Conservation (phyloP, 2,329 filamentous ascomycete genomes). For the Fonsecaea monophora region DNA sequence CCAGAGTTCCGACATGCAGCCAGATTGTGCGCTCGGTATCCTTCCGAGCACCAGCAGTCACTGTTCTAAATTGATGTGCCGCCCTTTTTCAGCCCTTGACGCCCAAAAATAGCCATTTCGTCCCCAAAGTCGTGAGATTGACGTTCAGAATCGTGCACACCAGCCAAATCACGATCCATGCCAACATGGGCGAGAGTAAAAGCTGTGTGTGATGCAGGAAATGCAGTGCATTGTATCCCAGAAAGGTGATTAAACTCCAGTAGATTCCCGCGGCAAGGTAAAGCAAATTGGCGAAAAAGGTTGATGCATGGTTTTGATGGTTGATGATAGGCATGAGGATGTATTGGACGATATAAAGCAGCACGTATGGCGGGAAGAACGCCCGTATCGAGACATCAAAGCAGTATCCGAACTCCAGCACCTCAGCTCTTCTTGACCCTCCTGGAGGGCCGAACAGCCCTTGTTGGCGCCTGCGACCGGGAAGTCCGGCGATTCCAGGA, state of each 20-base stretch:
- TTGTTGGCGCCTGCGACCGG: conserved; percentile 56
- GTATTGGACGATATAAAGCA: conserved; percentile 72
- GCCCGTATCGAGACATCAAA: conserved; percentile 73
- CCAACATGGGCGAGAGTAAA: conserved; percentile 66
- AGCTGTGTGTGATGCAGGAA: conserved; percentile 72
- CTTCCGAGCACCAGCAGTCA: neutral
- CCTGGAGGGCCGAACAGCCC: conserved; percentile 65
- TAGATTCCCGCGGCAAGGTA: conserved; percentile 71
- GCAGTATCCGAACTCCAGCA: conserved; percentile 73
- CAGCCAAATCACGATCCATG: conserved; percentile 66
- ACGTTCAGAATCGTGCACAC: conserved; percentile 56
- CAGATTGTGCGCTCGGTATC: neutral
- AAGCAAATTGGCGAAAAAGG: conserved; percentile 69
- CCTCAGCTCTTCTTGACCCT: conserved; percentile 56
- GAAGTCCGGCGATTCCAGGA: conserved; percentile 54
- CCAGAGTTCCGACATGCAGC: neutral
- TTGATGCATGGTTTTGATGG: conserved; percentile 51
- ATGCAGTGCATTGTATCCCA: conserved; percentile 72
- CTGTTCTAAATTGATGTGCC: neutral
- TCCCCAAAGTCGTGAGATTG: conserved; percentile 54
- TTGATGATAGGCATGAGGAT: conserved; percentile 67
- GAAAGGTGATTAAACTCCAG: conserved; percentile 72
- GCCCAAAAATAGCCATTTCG: conserved; percentile 54
- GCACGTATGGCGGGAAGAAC: conserved; percentile 71
- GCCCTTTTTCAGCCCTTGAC: conserved; percentile 40